These are phyloP conservation scores for Xenosphaeropsis pyriputrescens DNA, from an alignment of 2,329 filamentous ascomycete genomes.

Conservation along the genomic window DNA sequence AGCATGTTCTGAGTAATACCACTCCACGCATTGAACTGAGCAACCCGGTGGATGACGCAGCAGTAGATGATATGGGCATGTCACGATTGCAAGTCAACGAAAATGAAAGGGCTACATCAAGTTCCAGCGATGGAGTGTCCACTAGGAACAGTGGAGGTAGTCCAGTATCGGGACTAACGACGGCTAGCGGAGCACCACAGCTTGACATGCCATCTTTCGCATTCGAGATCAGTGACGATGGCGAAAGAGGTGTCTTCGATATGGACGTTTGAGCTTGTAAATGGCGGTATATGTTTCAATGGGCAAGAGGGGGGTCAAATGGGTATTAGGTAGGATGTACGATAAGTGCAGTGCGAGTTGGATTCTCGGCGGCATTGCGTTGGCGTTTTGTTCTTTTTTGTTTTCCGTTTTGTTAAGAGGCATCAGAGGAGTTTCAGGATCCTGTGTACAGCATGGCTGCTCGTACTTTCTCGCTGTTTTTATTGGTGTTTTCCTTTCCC, in stretches of 20 bases:
- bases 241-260: background rate
- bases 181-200: background rate
- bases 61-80: background rate
- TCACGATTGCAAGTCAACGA: background rate
- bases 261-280: background rate
- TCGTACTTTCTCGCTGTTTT: too few relatives aligned
- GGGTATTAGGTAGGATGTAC: too few relatives aligned
- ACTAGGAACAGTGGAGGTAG: background rate
- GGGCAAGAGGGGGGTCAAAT: too few relatives aligned
- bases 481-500: too few relatives aligned
- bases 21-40: constrained; percentile 14
- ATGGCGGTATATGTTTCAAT: too few relatives aligned
- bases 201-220: background rate
- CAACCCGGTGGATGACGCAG: constrained; percentile 12
- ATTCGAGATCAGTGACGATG: background rate
- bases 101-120: background rate
- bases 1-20: constrained; percentile 17
- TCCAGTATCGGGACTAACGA: background rate
- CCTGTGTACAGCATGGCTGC: too few relatives aligned
- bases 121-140: background rate
- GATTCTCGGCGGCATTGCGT: too few relatives aligned
- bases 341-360: too few relatives aligned
- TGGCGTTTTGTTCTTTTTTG: too few relatives aligned
- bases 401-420: too few relatives aligned
- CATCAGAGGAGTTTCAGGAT: too few relatives aligned